These are phyloP conservation scores for Macrolepiota albuminosa DNA, from an alignment of 768 basidiomycete genomes.

Conservation along the genomic window DNA sequence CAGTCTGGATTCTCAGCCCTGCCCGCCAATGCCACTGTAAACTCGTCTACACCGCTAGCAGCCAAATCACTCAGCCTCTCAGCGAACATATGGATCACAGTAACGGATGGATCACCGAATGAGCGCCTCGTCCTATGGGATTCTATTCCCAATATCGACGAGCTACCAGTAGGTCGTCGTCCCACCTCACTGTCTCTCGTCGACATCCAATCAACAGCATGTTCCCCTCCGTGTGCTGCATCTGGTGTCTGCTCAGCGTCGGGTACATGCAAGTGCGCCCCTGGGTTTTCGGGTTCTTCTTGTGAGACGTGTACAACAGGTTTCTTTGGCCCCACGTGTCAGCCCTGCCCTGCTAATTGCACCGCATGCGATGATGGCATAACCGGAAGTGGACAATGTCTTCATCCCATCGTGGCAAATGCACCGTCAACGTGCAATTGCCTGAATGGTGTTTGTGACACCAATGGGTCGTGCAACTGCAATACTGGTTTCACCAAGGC, in stretches of 20 bases:
- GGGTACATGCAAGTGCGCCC: conserved; percentile 63
- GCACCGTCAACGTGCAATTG: conserved; percentile 70
- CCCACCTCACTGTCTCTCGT: conserved; percentile 50
- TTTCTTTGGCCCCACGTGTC: conserved; percentile 68
- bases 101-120: conserved; percentile 39
- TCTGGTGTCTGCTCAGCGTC: conserved; percentile 55
- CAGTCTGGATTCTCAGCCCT: conserved; percentile 45
- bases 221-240: conserved; percentile 66
- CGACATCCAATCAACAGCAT: conserved; percentile 53
- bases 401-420: conserved; percentile 39
- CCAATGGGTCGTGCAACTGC: conserved; percentile 62
- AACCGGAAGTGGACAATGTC: conserved; percentile 68
- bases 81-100: conserved; percentile 50
- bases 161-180: conserved; percentile 49
- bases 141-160: conserved; percentile 69
- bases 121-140: conserved; percentile 69
- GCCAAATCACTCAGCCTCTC: conserved; percentile 52
- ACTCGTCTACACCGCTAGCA: conserved; percentile 36
- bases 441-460: conserved; percentile 67
- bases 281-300: conserved; percentile 68
- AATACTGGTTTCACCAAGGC: conserved; percentile 56
- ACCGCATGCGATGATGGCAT: conserved; percentile 71
- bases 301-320: conserved; percentile 71
- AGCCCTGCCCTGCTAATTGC: conserved; percentile 63
- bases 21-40: conserved; percentile 32